These are phyloP conservation scores for Cytospora chrysosperma DNA, from an alignment of 2,329 filamentous ascomycete genomes.

Conservation along the genomic window DNA sequence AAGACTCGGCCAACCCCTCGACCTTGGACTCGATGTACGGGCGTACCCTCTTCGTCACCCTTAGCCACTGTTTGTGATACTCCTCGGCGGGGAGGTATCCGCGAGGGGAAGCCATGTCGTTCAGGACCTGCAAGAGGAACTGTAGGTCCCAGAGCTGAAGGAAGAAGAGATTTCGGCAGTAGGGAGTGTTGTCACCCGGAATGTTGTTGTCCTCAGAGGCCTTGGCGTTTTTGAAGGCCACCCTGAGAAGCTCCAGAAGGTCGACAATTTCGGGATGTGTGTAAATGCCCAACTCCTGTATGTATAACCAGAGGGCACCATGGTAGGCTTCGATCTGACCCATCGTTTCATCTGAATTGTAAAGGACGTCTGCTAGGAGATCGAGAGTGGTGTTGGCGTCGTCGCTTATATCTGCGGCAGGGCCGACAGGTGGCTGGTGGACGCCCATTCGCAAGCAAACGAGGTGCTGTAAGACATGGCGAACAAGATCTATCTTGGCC, in stretches of 20 bases:
- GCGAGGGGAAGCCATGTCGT: neutral
- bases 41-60: neutral
- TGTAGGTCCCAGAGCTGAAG: slow-evolving; percentile 3
- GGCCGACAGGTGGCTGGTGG: slow-evolving; percentile 1
- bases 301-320: neutral
- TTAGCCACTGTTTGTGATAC: slow-evolving; percentile 4
- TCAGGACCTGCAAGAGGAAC: neutral
- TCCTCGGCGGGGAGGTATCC: neutral
- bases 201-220: neutral
- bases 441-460: neutral
- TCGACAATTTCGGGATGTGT: neutral
- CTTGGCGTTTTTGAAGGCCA: neutral
- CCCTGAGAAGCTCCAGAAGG: neutral
- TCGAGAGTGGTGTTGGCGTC: neutral
- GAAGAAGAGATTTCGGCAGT: neutral
- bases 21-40: neutral
- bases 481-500: neutral
- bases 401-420: neutral
- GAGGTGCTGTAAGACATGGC: neutral
- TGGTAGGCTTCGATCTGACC: neutral
- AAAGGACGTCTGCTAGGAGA: neutral
- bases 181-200: neutral
- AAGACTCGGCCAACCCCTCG: neutral
- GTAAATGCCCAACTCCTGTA: neutral
- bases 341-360: neutral